A percentile compares a stretch with the other conserved stretches of the same genome.
These are phyloP conservation scores for Leccinum fallax DNA, from an alignment of 1,284 basidiomycete species.

Conservation along the genomic window DNA sequence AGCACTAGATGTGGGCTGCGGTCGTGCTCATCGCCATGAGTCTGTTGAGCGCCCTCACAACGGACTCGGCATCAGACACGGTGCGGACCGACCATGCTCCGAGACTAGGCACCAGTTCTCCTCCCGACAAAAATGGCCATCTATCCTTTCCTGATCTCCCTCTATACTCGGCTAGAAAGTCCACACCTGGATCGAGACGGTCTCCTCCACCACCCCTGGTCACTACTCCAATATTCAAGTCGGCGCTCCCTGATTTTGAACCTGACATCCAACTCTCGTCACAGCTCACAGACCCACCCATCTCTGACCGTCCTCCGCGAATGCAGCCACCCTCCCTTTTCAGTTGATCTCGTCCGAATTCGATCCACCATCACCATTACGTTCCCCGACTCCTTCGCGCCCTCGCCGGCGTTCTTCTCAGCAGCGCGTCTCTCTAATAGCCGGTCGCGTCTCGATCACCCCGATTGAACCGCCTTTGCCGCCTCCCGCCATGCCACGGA, in stretches of 20 bases:
- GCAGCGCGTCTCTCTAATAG: conserved; percentile 78
- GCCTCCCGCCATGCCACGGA: conserved; percentile 57
- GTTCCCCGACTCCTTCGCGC: conserved; percentile 54
- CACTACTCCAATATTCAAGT: conserved; percentile 12
- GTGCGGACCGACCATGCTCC: conserved; percentile 28
- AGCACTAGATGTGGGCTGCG: no score
- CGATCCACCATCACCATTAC: conserved; percentile 34
- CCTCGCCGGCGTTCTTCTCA: conserved; percentile 77
- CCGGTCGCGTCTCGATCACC: conserved; percentile 74
- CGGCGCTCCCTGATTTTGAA: conserved; percentile 5
- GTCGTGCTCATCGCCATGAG: no score
- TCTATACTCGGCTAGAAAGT: conserved; percentile 8
- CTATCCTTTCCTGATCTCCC: conserved; percentile 17
- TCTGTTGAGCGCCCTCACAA: no score
- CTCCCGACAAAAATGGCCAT: conserved; percentile 11
- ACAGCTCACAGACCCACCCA: conserved; percentile 27
- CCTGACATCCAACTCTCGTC: conserved; percentile 14
- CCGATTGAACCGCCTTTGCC: conserved; percentile 69
- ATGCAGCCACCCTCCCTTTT: conserved; percentile 10
- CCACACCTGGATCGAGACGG: conserved; percentile 6
- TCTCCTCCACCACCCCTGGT: conserved; percentile 20
- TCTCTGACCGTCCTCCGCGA: conserved; percentile 24
- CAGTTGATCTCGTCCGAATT: conserved; percentile 22
- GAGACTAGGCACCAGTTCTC: conserved; percentile 2
- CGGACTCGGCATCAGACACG: no score